phyloP scores from a whole-genome alignment of 768 basidiomycete species.

The Podaxis mareebaensis region DNA sequence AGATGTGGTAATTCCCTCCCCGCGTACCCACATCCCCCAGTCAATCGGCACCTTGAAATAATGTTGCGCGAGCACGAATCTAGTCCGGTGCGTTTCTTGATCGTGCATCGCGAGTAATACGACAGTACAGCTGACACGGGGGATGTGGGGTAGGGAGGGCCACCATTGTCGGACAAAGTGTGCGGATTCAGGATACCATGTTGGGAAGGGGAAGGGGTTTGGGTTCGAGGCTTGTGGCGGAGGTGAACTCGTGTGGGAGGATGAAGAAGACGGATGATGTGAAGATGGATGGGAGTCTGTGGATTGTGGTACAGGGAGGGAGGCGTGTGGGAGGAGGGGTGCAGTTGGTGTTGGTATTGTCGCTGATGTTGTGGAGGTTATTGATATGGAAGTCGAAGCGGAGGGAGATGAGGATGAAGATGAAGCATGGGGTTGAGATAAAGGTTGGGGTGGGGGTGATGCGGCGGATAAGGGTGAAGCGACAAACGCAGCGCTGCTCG shows the following conservation, averaged over 20 bases:
- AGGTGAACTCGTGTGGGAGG: not conserved
- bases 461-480: not conserved
- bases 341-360: not conserved
- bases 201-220: constrained; percentile 67
- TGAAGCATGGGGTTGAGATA: not conserved
- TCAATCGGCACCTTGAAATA: constrained; percentile 71
- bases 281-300: not conserved
- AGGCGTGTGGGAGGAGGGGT: not conserved
- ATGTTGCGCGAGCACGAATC: constrained; percentile 72
- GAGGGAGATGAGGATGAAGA: not conserved
- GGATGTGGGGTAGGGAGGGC: constrained; percentile 65
- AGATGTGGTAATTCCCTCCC: constrained; percentile 1
- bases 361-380: not conserved
- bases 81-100: constrained; percentile 55
- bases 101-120: constrained; percentile 67
- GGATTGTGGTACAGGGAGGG: not conserved
- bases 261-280: not conserved
- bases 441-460: not conserved
- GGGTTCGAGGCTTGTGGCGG: constrained; percentile 22
- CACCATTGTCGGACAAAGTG: constrained; percentile 85
- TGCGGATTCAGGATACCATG: constrained; percentile 72
- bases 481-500: not conserved
- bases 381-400: not conserved
- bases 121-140: constrained; percentile 71
- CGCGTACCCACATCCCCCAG: constrained; percentile 30